Conservation (phyloP, 2,329 filamentous ascomycete genomes). For the Aphanocladium album region DNA sequence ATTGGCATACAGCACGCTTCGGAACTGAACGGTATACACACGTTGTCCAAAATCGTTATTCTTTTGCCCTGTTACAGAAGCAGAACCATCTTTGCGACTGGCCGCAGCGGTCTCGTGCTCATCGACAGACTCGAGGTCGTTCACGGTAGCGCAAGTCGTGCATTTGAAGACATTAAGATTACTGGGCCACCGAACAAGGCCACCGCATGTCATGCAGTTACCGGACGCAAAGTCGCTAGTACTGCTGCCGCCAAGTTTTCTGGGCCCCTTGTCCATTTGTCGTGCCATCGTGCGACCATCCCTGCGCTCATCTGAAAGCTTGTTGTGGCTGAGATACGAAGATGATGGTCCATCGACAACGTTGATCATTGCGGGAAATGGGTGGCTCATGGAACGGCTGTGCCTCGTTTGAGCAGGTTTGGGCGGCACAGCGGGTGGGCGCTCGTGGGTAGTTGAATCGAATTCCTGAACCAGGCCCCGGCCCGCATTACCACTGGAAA, state of each 20-base stretch:
- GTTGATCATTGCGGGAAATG: constrained; percentile 67
- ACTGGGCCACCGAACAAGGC: constrained; percentile 72
- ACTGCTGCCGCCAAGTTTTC: constrained; percentile 16
- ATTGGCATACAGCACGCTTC: background rate
- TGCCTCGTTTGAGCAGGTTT: constrained; percentile 26
- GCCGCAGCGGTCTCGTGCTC: constrained; percentile 19
- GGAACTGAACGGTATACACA: constrained; percentile 3
- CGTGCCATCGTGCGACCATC: constrained; percentile 30
- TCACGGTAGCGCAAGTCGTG: constrained; percentile 78
- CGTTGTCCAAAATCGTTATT: constrained; percentile 1
- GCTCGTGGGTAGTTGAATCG: background rate
- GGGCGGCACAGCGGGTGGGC: constrained; percentile 4
- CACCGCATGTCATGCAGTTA: constrained; percentile 81
- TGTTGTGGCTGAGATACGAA: constrained; percentile 27
- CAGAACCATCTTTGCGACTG: constrained; percentile 19
- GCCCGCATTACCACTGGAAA: constrained; percentile 2
- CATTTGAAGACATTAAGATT: constrained; percentile 73
- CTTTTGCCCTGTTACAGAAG: constrained; percentile 6
- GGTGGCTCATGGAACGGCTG: constrained; percentile 67
- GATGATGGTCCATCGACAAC: constrained; percentile 22
- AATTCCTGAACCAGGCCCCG: background rate
- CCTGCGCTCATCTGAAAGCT: constrained; percentile 33
- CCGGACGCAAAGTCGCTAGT: constrained; percentile 61
- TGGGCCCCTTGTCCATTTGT: constrained; percentile 26
- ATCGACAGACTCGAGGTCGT: constrained; percentile 54